These are phyloP conservation scores for Globisporangium camurandrum DNA, from an alignment of 352 stramenopile species.

Conservation along the genomic window DNA sequence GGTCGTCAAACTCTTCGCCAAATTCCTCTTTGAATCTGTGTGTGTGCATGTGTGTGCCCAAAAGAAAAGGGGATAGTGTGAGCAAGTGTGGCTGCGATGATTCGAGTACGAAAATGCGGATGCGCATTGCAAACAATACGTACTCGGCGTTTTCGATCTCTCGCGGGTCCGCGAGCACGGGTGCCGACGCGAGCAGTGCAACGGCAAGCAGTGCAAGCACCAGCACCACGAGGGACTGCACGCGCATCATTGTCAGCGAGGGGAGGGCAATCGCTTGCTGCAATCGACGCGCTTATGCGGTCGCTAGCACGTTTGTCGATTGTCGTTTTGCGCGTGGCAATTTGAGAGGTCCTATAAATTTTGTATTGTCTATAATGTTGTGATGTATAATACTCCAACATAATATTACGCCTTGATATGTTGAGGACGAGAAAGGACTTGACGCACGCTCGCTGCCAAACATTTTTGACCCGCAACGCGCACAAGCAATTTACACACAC, in stretches of 20 bases:
- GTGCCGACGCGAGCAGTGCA: conserved; percentile 21
- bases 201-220: conserved; percentile 24
- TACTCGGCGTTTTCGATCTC: conserved; percentile 62
- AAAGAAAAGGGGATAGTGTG: conserved; percentile 5
- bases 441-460: not conserved
- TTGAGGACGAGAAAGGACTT: too few relatives aligned
- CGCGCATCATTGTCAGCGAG: conserved; percentile 9
- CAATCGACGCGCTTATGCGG: not conserved
- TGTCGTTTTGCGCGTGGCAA: not conserved
- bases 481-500: not conserved
- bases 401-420: too few relatives aligned
- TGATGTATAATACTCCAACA: not conserved
- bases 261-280: not conserved
- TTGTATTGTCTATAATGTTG: not conserved
- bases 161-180: conserved; percentile 36
- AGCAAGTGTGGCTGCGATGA: not conserved
- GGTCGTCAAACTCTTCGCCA: conserved; percentile 56
- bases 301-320: not conserved
- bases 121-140: conserved; percentile 8
- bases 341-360: not conserved
- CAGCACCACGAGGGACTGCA: conserved; percentile 19
- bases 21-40: conserved; percentile 60
- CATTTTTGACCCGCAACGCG: not conserved
- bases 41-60: not conserved
- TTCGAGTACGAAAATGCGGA: conserved; percentile 1